Conservation (phyloP, 306 rosid genomes). For the Gleditsia sinensis region DNA sequence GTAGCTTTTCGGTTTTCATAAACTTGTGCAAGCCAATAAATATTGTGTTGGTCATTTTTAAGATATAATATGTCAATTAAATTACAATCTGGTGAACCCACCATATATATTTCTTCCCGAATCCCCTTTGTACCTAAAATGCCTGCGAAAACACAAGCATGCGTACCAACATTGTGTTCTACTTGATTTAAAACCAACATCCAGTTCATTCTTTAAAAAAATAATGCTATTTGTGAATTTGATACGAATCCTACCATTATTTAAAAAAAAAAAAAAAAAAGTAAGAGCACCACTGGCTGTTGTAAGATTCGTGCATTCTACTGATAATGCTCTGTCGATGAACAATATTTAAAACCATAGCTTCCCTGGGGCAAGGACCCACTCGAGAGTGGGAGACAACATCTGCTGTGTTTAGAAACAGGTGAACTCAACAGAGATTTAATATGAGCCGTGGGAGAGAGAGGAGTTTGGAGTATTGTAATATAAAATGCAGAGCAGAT, state of each 20-base stretch:
- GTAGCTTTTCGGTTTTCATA: conserved; percentile 33
- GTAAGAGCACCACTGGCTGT: conserved; percentile 1
- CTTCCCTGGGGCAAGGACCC: conserved; percentile 34
- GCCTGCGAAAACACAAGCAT: not conserved
- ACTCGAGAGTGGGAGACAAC: conserved; percentile 29
- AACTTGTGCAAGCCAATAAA: conserved; percentile 27
- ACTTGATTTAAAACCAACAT: not conserved
- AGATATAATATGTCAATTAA: not conserved
- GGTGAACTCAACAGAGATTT: not conserved
- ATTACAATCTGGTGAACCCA: not conserved
- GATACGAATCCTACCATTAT: not conserved
- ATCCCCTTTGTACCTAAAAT: not conserved
- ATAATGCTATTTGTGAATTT: not conserved
- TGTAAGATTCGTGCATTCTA: conserved; percentile 14
- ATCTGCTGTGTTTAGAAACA: not conserved
- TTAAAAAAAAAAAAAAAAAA: no score
- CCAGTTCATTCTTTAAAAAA: not conserved
- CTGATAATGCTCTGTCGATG: not conserved
- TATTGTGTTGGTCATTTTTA: not conserved
- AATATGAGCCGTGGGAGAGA: not conserved
- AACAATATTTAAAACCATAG: not conserved
- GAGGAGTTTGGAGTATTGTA: not conserved
- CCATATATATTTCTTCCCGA: no score
- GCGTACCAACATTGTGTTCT: not conserved
- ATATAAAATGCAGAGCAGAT: conserved; percentile 35